Base-by-base conservation (phyloP, 805 yeast genomes). In the Wickerhamomyces queroliae region DNA sequence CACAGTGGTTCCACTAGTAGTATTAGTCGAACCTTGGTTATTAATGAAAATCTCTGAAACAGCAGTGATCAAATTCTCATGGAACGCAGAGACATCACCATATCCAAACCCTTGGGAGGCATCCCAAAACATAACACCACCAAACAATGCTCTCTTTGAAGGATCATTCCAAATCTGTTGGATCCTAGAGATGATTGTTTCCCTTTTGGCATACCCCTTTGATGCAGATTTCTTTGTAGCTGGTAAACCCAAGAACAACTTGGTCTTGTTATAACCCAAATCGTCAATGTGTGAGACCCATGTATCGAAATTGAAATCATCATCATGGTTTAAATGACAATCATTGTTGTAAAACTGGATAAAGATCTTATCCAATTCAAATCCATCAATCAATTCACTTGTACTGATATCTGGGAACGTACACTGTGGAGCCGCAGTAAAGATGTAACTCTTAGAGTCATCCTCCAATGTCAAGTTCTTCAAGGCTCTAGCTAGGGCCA, bases 51-150 rank as follows among this genome's bases (percentile, higher is more conserved):
- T 32, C n/a, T 44, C 30, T 54, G 55, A 49, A 4, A 49, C 49
- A 21, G 45, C 42, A 32, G 38, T 46, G 22, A 54, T 51, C 34
- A 51, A 54, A 33, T 57, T 49, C 2, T 32, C 35, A 17, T 43
- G 49, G 13, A 32, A 29, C 1, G 67, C 70, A 35, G 59, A 64
- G 26, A 59, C 58, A 19, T 54, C 57, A 21, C 52, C 48, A 48
- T 67, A 66, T 35, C 64, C 50, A 49, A 70, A 74, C 32, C 80
- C 90, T 53, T 82, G 83, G 31, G 89, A 79, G 12, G 95, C 95
- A 61, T 88, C 95, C 97, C 98, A 90, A 44, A 89, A 64, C 72
- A 83, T 77, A 53, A 90, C 72, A 46, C 98, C 98, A 38, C 95
- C 96, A 56, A 89, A 84, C 47, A 63, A 57, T 1, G 55, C 32